Conservation (phyloP, 495 filamentous ascomycete genomes). For the Letharia columbiana region DNA sequence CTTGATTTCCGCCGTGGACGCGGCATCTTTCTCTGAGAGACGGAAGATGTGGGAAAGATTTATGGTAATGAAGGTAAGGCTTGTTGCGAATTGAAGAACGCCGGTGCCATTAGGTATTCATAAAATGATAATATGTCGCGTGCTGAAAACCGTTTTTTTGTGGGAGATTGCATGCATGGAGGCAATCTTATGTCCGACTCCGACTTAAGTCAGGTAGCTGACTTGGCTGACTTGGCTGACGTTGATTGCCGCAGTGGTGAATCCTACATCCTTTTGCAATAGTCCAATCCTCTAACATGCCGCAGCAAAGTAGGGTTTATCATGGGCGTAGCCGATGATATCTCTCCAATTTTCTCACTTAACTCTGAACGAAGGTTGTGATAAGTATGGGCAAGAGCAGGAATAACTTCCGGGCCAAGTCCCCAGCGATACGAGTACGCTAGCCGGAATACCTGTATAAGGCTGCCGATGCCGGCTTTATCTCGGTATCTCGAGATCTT, state of each 20-base stretch:
- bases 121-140: not conserved
- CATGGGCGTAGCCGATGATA: no score
- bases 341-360: no score
- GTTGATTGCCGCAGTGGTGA: no score
- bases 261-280: not conserved
- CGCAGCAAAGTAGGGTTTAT: no score
- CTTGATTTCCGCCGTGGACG: slow-evolving; percentile 42
- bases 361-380: no score
- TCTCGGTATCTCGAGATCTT: not conserved
- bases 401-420: no score
- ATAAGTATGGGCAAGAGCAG: no score
- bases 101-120: not conserved
- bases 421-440: no score
- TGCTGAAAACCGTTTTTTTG: not conserved
- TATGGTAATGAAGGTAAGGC: not conserved
- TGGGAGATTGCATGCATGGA: not conserved
- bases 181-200: slow-evolving; percentile 1
- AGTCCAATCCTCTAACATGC: not conserved
- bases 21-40: slow-evolving; percentile 13
- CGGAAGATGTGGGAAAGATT: not conserved
- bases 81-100: not conserved
- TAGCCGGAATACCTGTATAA: no score
- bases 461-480: not conserved
- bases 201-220: not conserved
- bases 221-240: no score